Evolutionary conservation across 192 early-diverging fungal species (phyloP).

Genomic region (Podila verticillata): DNA sequence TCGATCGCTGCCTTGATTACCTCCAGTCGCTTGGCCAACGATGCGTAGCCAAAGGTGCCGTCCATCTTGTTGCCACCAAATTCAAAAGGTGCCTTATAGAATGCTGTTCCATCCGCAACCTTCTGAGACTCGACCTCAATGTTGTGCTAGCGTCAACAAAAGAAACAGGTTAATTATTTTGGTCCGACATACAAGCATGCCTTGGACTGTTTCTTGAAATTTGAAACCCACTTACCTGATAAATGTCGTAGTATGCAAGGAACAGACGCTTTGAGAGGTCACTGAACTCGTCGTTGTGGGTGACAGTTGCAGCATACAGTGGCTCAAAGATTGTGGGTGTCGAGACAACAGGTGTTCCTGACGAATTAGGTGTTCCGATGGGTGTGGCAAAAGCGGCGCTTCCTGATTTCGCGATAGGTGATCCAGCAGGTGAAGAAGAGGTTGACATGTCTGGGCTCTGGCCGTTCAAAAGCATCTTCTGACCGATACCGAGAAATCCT

Average conservation of each 20-base stretch:
- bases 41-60: slow-evolving; percentile 56
- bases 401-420: slow-evolving; percentile 12
- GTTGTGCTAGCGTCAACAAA: slow-evolving; percentile 28
- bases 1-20: slow-evolving; percentile 52
- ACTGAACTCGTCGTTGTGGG: slow-evolving; percentile 58
- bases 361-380: slow-evolving; percentile 33
- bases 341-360: slow-evolving; percentile 18
- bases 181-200: too few relatives aligned
- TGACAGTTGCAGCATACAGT: slow-evolving; percentile 47
- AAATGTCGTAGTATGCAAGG: slow-evolving; percentile 64
- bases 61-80: slow-evolving; percentile 63
- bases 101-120: slow-evolving; percentile 57
- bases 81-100: slow-evolving; percentile 61
- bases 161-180: background rate
- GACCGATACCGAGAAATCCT: slow-evolving; percentile 51
- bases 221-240: slow-evolving; percentile 39
- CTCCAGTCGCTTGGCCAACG: slow-evolving; percentile 54
- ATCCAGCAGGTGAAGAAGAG: slow-evolving; percentile 25
- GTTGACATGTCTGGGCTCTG: slow-evolving; percentile 11
- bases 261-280: slow-evolving; percentile 68
- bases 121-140: slow-evolving; percentile 56
- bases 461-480: slow-evolving; percentile 7
- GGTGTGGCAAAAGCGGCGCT: slow-evolving; percentile 25
- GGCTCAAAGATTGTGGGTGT: slow-evolving; percentile 40
- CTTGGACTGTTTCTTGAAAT: background rate